phyloP scores from a whole-genome alignment of 1,284 basidiomycete genomes.

The Rhizoctonia solani region DNA sequence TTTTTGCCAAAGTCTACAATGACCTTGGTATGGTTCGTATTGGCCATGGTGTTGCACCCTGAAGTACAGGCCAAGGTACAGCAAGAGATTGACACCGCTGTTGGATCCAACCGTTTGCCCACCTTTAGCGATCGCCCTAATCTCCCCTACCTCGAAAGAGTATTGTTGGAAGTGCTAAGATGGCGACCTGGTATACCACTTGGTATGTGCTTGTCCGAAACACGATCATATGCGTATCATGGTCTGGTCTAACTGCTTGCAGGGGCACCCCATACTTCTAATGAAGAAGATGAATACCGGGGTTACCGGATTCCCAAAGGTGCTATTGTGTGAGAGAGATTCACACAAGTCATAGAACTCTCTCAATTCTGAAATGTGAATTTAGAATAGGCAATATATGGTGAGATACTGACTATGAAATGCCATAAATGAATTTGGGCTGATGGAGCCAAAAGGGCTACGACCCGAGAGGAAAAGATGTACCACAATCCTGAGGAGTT shows the following conservation, averaged over 20 bases:
- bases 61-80: slow-evolving; percentile 23
- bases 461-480: background rate
- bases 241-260: too few relatives aligned
- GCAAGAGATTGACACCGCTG: slow-evolving; percentile 14
- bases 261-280: background rate
- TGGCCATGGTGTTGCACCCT: slow-evolving; percentile 27
- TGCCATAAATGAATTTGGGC: background rate
- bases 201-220: background rate
- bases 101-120: slow-evolving; percentile 8
- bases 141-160: slow-evolving; percentile 28
- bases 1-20: background rate
- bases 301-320: slow-evolving; percentile 20
- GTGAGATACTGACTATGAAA: background rate
- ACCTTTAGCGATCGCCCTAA: slow-evolving; percentile 1
- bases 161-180: slow-evolving; percentile 8
- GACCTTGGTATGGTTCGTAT: background rate
- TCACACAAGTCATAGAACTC: background rate
- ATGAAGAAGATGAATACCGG: slow-evolving; percentile 4
- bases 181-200: slow-evolving; percentile 27
- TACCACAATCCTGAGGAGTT: background rate
- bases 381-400: slow-evolving; percentile 5
- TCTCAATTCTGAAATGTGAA: background rate
- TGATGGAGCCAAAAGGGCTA: background rate
- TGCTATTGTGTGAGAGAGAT: background rate
- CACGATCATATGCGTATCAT: background rate